These are phyloP conservation scores for Backusella morwellensis DNA, from an alignment of 192 early-diverging fungal genomes.

Conservation along the genomic window DNA sequence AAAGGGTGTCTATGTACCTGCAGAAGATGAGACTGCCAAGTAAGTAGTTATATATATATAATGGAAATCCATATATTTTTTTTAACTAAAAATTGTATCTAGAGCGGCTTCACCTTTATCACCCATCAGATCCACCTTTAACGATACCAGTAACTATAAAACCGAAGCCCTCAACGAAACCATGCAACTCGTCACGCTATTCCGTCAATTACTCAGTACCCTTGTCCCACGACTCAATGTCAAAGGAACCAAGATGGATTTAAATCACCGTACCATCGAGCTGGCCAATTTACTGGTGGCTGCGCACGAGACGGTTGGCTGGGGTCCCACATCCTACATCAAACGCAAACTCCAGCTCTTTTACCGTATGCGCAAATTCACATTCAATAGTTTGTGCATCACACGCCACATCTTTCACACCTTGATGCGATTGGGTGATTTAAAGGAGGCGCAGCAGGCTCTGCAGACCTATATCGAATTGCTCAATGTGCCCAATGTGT, in stretches of 20 bases:
- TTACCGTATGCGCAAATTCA: slow-evolving; percentile 34
- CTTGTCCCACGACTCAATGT: background rate
- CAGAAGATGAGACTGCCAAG: background rate
- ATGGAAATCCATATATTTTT: too few relatives aligned
- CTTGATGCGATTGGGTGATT: slow-evolving; percentile 57
- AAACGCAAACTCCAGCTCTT: background rate
- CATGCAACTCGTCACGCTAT: background rate
- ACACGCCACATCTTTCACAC: slow-evolving; percentile 59
- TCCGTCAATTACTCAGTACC: slow-evolving; percentile 8
- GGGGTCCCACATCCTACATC: background rate
- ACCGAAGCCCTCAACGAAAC: slow-evolving; percentile 1
- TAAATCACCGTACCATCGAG: slow-evolving; percentile 1
- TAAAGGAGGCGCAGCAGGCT: slow-evolving; percentile 66
- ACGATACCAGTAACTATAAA: background rate
- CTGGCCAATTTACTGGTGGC: background rate
- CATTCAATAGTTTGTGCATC: slow-evolving; percentile 69
- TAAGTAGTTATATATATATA: background rate
- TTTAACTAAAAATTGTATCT: too few relatives aligned
- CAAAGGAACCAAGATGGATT: background rate
- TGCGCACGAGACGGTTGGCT: slow-evolving; percentile 11
- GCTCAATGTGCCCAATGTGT: slow-evolving; percentile 32
- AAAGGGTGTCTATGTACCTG: slow-evolving; percentile 32
- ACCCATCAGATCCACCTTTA: background rate
- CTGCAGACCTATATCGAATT: slow-evolving; percentile 57
- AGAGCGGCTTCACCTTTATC: background rate